These are phyloP conservation scores for Globisporangium ultimum DNA, from an alignment of 352 stramenopile genomes.

Conservation along the genomic window DNA sequence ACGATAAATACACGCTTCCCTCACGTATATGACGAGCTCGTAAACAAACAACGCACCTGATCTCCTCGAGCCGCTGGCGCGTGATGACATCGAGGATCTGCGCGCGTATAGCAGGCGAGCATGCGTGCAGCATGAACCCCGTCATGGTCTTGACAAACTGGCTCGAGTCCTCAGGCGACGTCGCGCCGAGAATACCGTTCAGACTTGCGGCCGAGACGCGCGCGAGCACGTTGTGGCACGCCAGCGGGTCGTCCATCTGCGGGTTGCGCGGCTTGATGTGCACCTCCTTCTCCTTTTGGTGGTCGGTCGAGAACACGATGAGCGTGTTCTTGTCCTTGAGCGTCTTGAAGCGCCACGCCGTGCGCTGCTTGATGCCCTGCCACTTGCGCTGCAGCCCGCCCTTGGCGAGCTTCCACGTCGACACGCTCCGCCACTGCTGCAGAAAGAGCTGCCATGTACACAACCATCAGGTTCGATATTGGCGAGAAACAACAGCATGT, in stretches of 20 bases:
- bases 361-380: slow-evolving; percentile 79
- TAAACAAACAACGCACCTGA: slow-evolving; percentile 27
- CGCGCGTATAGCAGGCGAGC: slow-evolving; percentile 47
- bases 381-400: slow-evolving; percentile 77
- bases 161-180: slow-evolving; percentile 66
- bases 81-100: slow-evolving; percentile 80
- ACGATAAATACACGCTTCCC: background rate
- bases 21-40: background rate
- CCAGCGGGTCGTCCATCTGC: slow-evolving; percentile 53
- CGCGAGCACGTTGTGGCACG: slow-evolving; percentile 74
- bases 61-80: slow-evolving; percentile 55
- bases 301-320: slow-evolving; percentile 72
- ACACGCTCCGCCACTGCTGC: slow-evolving; percentile 29
- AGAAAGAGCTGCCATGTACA: background rate
- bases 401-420: slow-evolving; percentile 76
- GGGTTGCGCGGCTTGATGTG: slow-evolving; percentile 49
- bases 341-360: slow-evolving; percentile 75
- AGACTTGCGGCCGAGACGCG: slow-evolving; percentile 53
- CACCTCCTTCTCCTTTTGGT: slow-evolving; percentile 71
- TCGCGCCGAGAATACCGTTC: slow-evolving; percentile 77
- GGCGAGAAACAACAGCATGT: too few relatives aligned
- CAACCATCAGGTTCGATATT: too few relatives aligned
- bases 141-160: slow-evolving; percentile 83
- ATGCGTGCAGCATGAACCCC: slow-evolving; percentile 81
- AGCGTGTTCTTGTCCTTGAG: slow-evolving; percentile 70